Conservation (phyloP, 768 basidiomycete genomes). For the Xerocomellus chrysenteron region DNA sequence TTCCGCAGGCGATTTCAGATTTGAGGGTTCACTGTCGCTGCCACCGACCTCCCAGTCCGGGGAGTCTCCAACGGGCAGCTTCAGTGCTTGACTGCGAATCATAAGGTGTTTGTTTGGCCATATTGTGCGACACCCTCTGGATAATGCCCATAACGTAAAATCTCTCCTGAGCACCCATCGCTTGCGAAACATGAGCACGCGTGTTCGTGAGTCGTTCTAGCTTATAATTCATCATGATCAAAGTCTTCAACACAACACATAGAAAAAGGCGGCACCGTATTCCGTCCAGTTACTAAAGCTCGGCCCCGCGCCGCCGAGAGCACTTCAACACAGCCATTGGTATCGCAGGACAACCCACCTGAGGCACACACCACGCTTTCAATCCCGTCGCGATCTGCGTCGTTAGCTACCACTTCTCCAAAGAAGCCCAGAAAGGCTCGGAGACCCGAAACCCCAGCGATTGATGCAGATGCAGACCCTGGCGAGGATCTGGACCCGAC, state of each 20-base stretch:
- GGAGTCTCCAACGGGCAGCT: constrained; percentile 55
- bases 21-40: constrained; percentile 39
- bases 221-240: constrained; percentile 1
- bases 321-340: constrained; percentile 14
- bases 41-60: constrained; percentile 61
- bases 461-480: constrained; percentile 59
- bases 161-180: constrained; percentile 2
- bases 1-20: constrained; percentile 50
- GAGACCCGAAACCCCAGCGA: constrained; percentile 52
- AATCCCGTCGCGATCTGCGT: too few relatives aligned
- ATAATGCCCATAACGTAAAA: constrained; percentile 2
- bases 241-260: neutral
- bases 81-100: constrained; percentile 27
- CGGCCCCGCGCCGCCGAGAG: constrained; percentile 42
- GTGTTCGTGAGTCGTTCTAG: constrained; percentile 55
- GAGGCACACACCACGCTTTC: neutral
- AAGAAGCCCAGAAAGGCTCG: constrained; percentile 40
- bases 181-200: constrained; percentile 38
- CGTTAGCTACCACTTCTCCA: neutral
- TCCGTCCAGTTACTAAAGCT: constrained; percentile 63
- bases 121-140: constrained; percentile 18
- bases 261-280: constrained; percentile 75
- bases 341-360: constrained; percentile 13
- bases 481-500: constrained; percentile 85
- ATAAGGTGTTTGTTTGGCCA: constrained; percentile 29